A percentile compares a stretch with the other conserved stretches of the same genome.
phyloP scores from a whole-genome alignment of 1,284 basidiomycete genomes.

The Cutaneotrichosporon cyanovorans region DNA sequence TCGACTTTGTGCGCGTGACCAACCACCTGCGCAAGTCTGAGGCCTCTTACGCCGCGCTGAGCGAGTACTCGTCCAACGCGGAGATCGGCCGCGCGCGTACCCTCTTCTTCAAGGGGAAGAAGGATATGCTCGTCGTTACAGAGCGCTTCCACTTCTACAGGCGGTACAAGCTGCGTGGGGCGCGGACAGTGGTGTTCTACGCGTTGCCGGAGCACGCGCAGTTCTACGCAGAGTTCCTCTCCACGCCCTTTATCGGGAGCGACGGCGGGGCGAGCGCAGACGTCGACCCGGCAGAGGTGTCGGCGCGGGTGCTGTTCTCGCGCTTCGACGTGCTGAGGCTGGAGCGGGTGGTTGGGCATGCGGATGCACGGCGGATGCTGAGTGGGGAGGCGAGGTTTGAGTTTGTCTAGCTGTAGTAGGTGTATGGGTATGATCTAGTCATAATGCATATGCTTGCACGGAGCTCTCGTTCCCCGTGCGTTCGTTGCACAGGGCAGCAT shows the following conservation, averaged over 20 bases:
- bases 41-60: conserved; percentile 70
- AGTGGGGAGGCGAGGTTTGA: not conserved
- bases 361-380: conserved; percentile 45
- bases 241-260: conserved; percentile 63
- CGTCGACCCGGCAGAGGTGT: conserved; percentile 64
- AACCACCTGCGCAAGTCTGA: conserved; percentile 70
- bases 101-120: conserved; percentile 83
- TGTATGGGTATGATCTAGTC: not conserved
- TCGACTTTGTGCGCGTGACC: conserved; percentile 89
- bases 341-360: conserved; percentile 63
- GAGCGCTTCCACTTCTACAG: conserved; percentile 98
- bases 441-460: too few species aligned
- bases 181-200: conserved; percentile 88
- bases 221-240: conserved; percentile 86
- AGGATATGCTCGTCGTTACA: conserved; percentile 78
- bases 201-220: conserved; percentile 79
- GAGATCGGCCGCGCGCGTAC: conserved; percentile 90
- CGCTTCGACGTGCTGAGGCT: conserved; percentile 81
- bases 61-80: conserved; percentile 90
- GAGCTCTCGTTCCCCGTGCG: too few species aligned
- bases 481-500: too few species aligned
- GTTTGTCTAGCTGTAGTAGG: not conserved
- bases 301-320: conserved; percentile 68
- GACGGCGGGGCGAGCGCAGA: conserved; percentile 18
- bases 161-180: conserved; percentile 85